Percentiles rank a stretch among this genome's conserved stretches.
Evolutionary conservation across 2,329 filamentous ascomycete species (phyloP).

Genomic region (Didymella pomorum): DNA sequence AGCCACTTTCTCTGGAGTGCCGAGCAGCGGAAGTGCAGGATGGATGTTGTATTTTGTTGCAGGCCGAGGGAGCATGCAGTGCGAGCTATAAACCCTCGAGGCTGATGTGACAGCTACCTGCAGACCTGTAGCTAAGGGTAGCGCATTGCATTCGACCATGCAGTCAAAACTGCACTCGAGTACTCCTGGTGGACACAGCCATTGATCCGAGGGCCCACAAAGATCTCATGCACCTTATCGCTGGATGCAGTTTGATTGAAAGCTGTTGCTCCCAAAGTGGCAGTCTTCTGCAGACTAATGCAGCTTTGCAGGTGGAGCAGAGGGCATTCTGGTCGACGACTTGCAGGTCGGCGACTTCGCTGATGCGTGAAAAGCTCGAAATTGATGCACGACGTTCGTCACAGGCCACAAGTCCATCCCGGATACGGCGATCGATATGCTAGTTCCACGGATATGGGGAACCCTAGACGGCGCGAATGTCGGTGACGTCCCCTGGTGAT

Average conservation of each 20-base stretch:
- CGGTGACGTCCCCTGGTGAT: conserved; percentile 7
- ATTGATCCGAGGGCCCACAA: conserved; percentile 12
- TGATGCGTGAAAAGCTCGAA: conserved; percentile 7
- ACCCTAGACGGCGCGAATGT: not conserved
- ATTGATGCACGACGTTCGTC: conserved; percentile 26
- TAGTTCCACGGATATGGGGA: conserved; percentile 6
- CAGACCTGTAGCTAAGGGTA: conserved; percentile 10
- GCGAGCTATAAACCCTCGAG: conserved; percentile 2
- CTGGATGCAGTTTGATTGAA: conserved; percentile 13
- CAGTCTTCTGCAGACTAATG: conserved; percentile 13
- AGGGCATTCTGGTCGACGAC: conserved; percentile 8
- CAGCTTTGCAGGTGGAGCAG: conserved; percentile 11
- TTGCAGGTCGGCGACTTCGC: conserved; percentile 12
- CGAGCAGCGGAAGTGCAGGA: not conserved
- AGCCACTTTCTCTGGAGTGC: conserved; percentile 13
- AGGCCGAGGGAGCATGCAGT: not conserved
- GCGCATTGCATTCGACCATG: not conserved
- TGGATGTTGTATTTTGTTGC: conserved; percentile 1
- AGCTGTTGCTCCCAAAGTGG: conserved; percentile 9
- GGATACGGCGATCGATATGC: conserved; percentile 27
- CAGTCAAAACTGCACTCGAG: not conserved
- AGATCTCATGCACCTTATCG: conserved; percentile 1
- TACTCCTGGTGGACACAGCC: not conserved
- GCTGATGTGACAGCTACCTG: conserved; percentile 1
- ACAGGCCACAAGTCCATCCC: conserved; percentile 20